phyloP scores from a whole-genome alignment of 306 rosid species.

The Amphicarpaea edgeworthii region DNA sequence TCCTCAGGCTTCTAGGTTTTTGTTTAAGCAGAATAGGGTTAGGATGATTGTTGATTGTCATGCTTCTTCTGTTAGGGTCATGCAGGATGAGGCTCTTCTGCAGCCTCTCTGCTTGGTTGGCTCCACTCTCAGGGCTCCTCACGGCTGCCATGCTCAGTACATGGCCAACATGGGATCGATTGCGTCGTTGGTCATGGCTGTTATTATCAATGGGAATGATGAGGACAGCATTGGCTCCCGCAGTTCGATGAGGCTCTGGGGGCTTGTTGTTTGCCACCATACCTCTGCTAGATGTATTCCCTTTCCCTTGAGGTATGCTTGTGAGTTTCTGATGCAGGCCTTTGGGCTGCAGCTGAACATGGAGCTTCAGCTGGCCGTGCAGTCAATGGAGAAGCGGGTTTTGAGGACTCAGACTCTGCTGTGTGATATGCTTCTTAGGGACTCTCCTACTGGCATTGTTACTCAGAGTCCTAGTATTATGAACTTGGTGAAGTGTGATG shows the following conservation, averaged over 20 bases:
- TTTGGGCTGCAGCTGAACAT: constrained; percentile 92
- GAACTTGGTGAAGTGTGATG: constrained; percentile 94
- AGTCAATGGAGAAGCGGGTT: constrained; percentile 82
- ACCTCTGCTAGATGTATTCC: constrained; percentile 88
- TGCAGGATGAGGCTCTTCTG: constrained; percentile 78
- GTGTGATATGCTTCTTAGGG: constrained; percentile 98
- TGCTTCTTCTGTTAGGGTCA: constrained; percentile 70
- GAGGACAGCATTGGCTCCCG: constrained; percentile 66
- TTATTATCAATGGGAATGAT: constrained; percentile 81
- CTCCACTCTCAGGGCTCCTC: constrained; percentile 93
- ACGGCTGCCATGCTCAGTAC: constrained; percentile 93
- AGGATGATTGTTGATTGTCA: constrained; percentile 96
- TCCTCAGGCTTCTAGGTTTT: constrained; percentile 96
- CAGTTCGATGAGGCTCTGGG: constrained; percentile 81
- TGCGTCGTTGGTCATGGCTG: constrained; percentile 90
- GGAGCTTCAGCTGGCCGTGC: constrained; percentile 87
- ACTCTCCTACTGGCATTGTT: constrained; percentile 84
- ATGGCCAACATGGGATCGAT: constrained; percentile 98
- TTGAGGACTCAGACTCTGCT: constrained; percentile 90
- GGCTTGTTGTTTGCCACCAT: constrained; percentile 97
- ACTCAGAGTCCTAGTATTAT: constrained; percentile 94
- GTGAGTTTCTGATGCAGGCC: constrained; percentile 98
- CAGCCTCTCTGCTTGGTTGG: constrained; percentile 96
- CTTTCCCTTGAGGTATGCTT: constrained; percentile 90
- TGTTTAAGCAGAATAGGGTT: constrained; percentile 95